Conservation (phyloP, 257 asterid genomes). For the Perilla frutescens region DNA sequence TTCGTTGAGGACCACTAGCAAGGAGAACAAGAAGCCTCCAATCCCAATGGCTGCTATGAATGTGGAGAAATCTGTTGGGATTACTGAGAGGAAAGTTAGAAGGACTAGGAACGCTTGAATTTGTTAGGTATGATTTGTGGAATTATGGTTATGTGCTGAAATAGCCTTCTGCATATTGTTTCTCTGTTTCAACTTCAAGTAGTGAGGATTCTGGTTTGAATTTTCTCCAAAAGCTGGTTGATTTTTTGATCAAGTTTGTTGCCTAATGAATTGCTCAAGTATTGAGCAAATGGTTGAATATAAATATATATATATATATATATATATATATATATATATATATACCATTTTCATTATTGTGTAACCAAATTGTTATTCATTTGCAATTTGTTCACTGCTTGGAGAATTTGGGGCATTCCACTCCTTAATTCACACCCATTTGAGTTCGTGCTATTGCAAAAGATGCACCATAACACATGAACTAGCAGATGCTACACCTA, state of each 20-base stretch:
- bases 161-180: constrained; percentile 25
- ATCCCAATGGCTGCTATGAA: constrained; percentile 42
- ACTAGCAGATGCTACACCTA: too few relatives aligned
- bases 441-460: too few relatives aligned
- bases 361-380: too few relatives aligned
- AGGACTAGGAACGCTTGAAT: constrained; percentile 51
- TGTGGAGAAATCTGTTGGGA: constrained; percentile 54
- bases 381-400: too few relatives aligned
- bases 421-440: too few relatives aligned
- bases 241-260: neutral
- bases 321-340: too few relatives aligned
- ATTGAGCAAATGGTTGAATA: neutral
- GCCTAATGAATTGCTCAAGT: neutral
- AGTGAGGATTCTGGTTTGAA: constrained; percentile 29
- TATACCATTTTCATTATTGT: too few relatives aligned
- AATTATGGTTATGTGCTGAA: constrained; percentile 36
- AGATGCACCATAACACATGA: too few relatives aligned
- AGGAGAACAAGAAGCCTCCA: constrained; percentile 81
- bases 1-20: constrained; percentile 64
- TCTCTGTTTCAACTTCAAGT: neutral
- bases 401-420: too few relatives aligned
- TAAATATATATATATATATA: neutral
- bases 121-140: neutral
- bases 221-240: neutral
- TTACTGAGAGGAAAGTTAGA: constrained; percentile 56